A percentile compares a stretch with the other conserved stretches of the same genome.
phyloP scores from a whole-genome alignment of 352 stramenopile species.

The Phytophthora litchii region DNA sequence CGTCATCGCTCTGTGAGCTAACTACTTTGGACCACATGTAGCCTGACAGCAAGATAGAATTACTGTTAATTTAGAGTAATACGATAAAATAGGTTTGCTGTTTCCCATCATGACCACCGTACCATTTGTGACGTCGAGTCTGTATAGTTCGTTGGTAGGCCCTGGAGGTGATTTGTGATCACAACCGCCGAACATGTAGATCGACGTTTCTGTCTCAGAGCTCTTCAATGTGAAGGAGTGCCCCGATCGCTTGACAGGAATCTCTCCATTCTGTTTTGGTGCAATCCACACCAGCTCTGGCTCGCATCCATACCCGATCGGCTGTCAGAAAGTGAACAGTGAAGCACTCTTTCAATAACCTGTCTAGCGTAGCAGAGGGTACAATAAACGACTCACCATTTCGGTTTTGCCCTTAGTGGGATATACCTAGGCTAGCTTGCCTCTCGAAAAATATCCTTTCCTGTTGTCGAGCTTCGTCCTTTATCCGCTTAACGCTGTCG shows the following conservation, averaged over 20 bases:
- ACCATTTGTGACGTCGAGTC: constrained; percentile 91
- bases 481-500: neutral
- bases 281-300: constrained; percentile 90
- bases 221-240: constrained; percentile 94
- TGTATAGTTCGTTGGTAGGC: constrained; percentile 94
- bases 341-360: constrained; percentile 13
- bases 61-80: neutral
- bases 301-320: constrained; percentile 82
- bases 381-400: constrained; percentile 28
- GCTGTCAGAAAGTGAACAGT: constrained; percentile 42
- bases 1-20: constrained; percentile 46
- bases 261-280: constrained; percentile 91
- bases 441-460: constrained; percentile 2
- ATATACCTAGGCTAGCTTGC: constrained; percentile 3
- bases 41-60: constrained; percentile 25
- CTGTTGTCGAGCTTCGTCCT: neutral
- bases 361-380: neutral
- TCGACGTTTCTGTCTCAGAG: constrained; percentile 62
- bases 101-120: neutral
- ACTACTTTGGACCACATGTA: constrained; percentile 77
- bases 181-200: constrained; percentile 91
- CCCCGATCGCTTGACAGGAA: constrained; percentile 94
- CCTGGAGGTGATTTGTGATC: constrained; percentile 91
- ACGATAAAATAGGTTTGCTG: neutral
- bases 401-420: constrained; percentile 11